A percentile compares a stretch with the other conserved stretches of the same genome.
Evolutionary conservation across 805 yeast species (phyloP).

Genomic region (Ascoidea rubescens): DNA sequence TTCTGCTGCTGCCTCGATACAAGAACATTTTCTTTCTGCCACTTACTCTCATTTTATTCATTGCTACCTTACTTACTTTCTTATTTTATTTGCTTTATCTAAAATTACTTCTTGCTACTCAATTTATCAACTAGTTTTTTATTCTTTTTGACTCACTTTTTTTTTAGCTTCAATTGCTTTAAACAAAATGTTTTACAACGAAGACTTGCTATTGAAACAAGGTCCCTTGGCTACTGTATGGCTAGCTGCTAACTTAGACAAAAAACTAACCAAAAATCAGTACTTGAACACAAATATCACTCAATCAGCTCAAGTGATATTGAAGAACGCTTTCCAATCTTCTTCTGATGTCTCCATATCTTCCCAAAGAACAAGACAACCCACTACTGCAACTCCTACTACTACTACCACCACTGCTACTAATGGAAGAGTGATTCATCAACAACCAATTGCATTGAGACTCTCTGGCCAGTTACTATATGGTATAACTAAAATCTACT

Average conservation of each 20-base stretch:
- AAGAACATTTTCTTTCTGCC: too few species aligned
- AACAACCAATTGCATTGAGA: conserved; percentile 60
- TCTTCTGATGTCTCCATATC: conserved; percentile 5
- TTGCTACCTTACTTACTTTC: too few species aligned
- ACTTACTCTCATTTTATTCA: too few species aligned
- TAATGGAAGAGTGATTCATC: conserved; percentile 9
- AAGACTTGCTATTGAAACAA: conserved; percentile 42
- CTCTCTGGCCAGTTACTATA: conserved; percentile 75
- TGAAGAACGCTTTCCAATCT: conserved; percentile 24
- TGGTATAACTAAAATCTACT: conserved; percentile 79
- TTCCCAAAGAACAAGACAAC: conserved; percentile 2
- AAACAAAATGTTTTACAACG: conserved; percentile 33
- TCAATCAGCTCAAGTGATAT: conserved; percentile 54
- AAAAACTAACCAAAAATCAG: conserved; percentile 59
- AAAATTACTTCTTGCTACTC: too few species aligned
- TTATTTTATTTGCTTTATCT: too few species aligned
- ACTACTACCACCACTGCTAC: conserved; percentile 6
- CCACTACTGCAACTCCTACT: conserved; percentile 8
- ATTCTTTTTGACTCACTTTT: not conserved
- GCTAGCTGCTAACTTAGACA: conserved; percentile 85
- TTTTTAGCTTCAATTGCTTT: not conserved
- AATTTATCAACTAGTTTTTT: too few species aligned
- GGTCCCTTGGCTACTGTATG: conserved; percentile 86
- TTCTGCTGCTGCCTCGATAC: too few species aligned
- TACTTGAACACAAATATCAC: conserved; percentile 57